phyloP scores from a whole-genome alignment of 176 grass and related monocot species.

The Triticum timopheevii region DNA sequence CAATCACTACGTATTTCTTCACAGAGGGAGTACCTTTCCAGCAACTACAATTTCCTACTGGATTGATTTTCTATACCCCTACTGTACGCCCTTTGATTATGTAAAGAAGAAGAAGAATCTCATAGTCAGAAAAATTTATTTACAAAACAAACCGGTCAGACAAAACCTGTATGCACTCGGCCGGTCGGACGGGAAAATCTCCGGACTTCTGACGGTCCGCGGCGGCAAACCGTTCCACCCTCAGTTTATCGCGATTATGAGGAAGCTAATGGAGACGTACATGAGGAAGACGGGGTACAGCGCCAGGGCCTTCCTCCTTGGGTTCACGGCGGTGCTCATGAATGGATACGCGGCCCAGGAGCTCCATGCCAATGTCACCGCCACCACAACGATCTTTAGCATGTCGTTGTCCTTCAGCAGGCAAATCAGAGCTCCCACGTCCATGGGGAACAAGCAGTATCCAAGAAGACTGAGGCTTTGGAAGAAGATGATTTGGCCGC shows the following conservation, averaged over 20 bases:
- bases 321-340: conserved; percentile 86
- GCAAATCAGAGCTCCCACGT: conserved; percentile 78
- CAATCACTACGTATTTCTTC: no score
- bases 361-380: conserved; percentile 75
- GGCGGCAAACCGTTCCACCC: neutral
- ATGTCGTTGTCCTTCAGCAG: conserved; percentile 63
- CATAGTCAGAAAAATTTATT: neutral
- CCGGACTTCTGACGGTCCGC: neutral
- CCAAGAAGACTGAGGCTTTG: conserved; percentile 93
- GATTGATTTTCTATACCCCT: neutral
- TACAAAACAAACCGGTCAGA: neutral
- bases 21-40: no score
- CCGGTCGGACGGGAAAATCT: neutral
- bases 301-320: conserved; percentile 84
- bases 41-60: neutral
- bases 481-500: conserved; percentile 93
- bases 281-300: conserved; percentile 94
- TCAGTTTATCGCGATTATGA: conserved; percentile 86
- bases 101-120: neutral
- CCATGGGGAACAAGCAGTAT: conserved; percentile 87
- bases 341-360: conserved; percentile 96
- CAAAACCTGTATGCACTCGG: neutral
- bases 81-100: neutral
- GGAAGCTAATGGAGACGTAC: conserved; percentile 80
- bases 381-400: conserved; percentile 64